phyloP scores from a whole-genome alignment of 495 filamentous ascomycete genomes.

The Daldinia grandis region DNA sequence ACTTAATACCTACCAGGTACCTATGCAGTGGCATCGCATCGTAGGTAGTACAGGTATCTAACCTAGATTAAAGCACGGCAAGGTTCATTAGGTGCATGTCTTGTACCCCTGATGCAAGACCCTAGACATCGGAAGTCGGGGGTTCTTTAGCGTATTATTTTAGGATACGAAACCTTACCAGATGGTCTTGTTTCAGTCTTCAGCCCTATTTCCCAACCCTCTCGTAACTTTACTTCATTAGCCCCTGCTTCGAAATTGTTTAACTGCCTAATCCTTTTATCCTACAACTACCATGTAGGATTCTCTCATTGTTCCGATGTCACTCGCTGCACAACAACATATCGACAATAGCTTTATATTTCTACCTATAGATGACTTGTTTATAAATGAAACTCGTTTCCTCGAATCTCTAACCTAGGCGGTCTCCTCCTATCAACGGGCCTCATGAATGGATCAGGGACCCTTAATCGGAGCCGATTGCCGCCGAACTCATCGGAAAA shows the following conservation, averaged over 20 bases:
- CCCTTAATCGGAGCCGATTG: constrained; percentile 34
- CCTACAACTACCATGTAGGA: constrained; percentile 14
- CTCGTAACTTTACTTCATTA: constrained; percentile 9
- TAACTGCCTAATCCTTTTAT: not conserved
- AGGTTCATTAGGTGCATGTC: constrained; percentile 20
- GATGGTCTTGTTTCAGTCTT: constrained; percentile 35
- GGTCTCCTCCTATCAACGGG: constrained; percentile 38
- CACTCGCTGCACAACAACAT: not conserved
- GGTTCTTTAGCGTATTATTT: constrained; percentile 15
- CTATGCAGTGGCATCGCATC: not conserved
- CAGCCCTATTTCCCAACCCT: constrained; percentile 27
- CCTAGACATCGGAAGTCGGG: not conserved
- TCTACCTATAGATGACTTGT: constrained; percentile 21
- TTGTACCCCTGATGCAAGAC: constrained; percentile 24
- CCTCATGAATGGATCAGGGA: constrained; percentile 44
- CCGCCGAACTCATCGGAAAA: constrained; percentile 28
- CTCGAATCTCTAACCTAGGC: constrained; percentile 10
- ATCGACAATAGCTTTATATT: not conserved
- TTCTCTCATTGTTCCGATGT: not conserved
- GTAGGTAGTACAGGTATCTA: not conserved
- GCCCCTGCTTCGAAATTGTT: constrained; percentile 15
- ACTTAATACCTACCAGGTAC: no score
- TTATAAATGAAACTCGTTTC: constrained; percentile 30
- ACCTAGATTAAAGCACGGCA: constrained; percentile 4
- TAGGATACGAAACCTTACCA: constrained; percentile 26